Percentiles rank a stretch among this genome's conserved stretches.
These are phyloP conservation scores for Hortiboletus rubellus DNA, from an alignment of 1,284 basidiomycete genomes.

Conservation along the genomic window DNA sequence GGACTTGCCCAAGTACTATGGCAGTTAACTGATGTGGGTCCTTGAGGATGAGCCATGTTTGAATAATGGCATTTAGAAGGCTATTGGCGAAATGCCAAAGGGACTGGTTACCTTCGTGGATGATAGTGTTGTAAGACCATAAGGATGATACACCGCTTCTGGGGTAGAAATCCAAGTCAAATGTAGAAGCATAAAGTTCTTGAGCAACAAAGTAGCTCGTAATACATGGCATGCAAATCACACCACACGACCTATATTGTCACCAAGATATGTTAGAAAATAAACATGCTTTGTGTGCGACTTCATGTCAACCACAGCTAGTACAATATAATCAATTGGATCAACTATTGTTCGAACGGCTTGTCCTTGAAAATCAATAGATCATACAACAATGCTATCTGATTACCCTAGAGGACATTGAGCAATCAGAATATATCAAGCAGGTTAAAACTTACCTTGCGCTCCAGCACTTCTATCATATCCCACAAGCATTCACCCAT, in stretches of 20 bases:
- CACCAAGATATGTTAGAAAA: neutral
- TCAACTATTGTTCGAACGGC: conserved; percentile 31
- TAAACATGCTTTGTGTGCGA: no score
- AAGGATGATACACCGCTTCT: neutral
- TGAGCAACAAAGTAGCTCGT: neutral
- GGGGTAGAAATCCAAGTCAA: neutral
- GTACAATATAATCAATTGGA: conserved; percentile 1
- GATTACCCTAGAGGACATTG: conserved; percentile 66
- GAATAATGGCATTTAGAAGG: conserved; percentile 46
- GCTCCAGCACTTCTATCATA: conserved; percentile 86
- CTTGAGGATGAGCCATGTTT: conserved; percentile 62
- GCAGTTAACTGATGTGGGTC: conserved; percentile 66
- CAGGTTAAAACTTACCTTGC: conserved; percentile 57
- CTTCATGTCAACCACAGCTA: neutral
- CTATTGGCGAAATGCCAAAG: conserved; percentile 49
- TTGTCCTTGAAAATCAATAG: conserved; percentile 74
- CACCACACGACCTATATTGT: neutral
- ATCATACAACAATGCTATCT: conserved; percentile 83
- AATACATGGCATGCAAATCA: no score
- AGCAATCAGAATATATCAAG: neutral
- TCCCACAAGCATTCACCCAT: conserved; percentile 84
- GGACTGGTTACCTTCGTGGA: conserved; percentile 53
- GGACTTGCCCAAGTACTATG: conserved; percentile 65
- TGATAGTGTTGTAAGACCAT: conserved; percentile 36
- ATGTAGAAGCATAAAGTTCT: neutral